Evolutionary conservation across 2,329 filamentous ascomycete species (phyloP), one percentile per base, ranked within the genome.

Genomic region (Trichocomaceae sp.): DNA sequence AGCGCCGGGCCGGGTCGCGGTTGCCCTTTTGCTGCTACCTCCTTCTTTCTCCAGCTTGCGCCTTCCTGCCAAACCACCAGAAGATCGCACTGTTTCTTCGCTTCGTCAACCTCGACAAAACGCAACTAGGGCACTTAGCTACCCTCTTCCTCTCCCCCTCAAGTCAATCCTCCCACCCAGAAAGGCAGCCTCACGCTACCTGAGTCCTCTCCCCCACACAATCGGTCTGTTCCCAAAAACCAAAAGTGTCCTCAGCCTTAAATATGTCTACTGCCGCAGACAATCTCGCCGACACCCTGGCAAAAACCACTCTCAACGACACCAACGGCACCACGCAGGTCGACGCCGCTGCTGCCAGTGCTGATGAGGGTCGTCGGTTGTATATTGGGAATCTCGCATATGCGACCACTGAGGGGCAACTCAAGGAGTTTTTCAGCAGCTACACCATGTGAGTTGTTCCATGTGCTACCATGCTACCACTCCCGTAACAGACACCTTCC

Each of bases 341-440:
- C 73, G 90, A 96, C 76, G 90, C 91, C 75, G 90, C 93, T 72
- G 86, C 93, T 76, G 90, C 90, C 79, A 96, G 90, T 80, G 93
- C 93, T 77, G 91, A 92, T 77, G 93, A 99, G 83, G 92, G 93
- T 77, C 90, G 93, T 82, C 90, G 93, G 81, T 87, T 99, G 71
- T 99, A 99, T 82, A 97, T 99, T 82, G 93, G 93, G 83, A 99
- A 99, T 83, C 88, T 99, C 85, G 93, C 93, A 72, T 99, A 99
- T 78, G 91, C 92, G 86, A 97, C 93, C 86, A 96, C 90, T 77
- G 93, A 97, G 88, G 93, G 88, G 87, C 90, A 96, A 86, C 90
- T 99, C 84, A 96, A 95, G 83, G 88, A 93, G 69, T 99, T 99
- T 84, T 99, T 99, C 87, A 92, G 93, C 83, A 88, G 86, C 78